Base-by-base conservation (phyloP, 2,329 filamentous ascomycete genomes). In the Trichoderma atroviride region DNA sequence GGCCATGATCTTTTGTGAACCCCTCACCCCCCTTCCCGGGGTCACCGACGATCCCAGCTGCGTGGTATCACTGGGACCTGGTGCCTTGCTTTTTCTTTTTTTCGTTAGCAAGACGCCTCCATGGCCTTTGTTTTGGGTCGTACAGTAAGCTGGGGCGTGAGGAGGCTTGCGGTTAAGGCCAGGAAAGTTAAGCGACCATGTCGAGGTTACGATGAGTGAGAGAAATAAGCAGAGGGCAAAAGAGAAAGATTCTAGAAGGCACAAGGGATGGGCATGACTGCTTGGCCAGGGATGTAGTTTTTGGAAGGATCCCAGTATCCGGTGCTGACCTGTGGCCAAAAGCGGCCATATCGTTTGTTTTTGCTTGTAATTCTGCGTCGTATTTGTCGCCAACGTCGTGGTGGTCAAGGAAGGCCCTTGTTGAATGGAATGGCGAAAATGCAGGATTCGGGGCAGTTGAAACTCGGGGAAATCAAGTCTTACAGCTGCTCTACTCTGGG, bases 31-130 rank as follows among this genome's bases (percentile, higher is more conserved):
- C 31, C 35, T 53, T 37, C 43, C 62, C 62, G 62, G 62, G 62
- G 29, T 58, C 52, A 66, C 62, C 62, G 62, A 66, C 53, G 53
- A 66, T 66, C 62, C 62, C 62, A 66, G 43, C 52, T 57, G 27
- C 27, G 52, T 47, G 62, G n/a, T 57, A 43, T 65, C 50, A 43
- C 31, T 27, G 35, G 35, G 22, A 43, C 52, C 62, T 24, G n/a
- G 62, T 55, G 52, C 62, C 37, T 66, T 57, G 5, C 19, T 43
- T n/a, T 43, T 5, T 24, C 6, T 7, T 43, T n/a, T 43, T 5
- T 24, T 13, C 43, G 47, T 11, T 50, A 50, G 35, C 47, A 57
- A 66, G 62, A 66, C 62, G 62, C 62, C 62, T 66, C 62, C 62
- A 65, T 22, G 35, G 19, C 10, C 19, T 43, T n/a, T 63, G 11